Evolutionary conservation across 2,329 filamentous ascomycete genomes (phyloP).

Genomic region (Pseudocercospora cruenta): DNA sequence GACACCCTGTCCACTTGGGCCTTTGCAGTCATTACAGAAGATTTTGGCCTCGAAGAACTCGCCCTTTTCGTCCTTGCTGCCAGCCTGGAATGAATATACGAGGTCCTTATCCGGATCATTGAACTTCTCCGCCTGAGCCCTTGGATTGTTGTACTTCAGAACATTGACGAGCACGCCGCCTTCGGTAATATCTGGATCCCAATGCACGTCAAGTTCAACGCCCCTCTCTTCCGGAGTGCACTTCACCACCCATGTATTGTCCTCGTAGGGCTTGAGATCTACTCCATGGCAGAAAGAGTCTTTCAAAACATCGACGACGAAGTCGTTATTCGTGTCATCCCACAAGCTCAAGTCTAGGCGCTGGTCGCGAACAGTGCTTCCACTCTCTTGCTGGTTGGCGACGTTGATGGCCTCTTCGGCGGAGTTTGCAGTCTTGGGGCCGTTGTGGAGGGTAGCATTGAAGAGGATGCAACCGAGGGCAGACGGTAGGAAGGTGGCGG

Average conservation of each 20-base stretch:
- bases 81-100: constrained; percentile 16
- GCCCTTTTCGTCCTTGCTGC: constrained; percentile 15
- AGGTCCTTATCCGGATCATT: constrained; percentile 19
- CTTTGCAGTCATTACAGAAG: constrained; percentile 16
- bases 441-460: constrained; percentile 24
- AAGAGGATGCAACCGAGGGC: constrained; percentile 20
- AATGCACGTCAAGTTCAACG: constrained; percentile 21
- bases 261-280: constrained; percentile 19
- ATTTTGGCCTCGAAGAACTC: constrained; percentile 19
- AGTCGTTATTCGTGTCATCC: constrained; percentile 23
- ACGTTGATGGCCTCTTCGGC: constrained; percentile 16
- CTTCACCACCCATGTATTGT: constrained; percentile 19
- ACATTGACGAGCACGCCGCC: constrained; percentile 16
- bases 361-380: not conserved
- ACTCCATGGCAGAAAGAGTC: constrained; percentile 21
- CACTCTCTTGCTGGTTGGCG: not conserved
- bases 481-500: constrained; percentile 15
- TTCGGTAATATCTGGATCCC: constrained; percentile 18
- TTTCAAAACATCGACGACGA: constrained; percentile 18
- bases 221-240: constrained; percentile 12
- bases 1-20: constrained; percentile 9
- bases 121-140: constrained; percentile 2
- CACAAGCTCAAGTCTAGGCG: constrained; percentile 20
- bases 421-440: constrained; percentile 9
- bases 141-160: constrained; percentile 21